A percentile compares a stretch with the other conserved stretches of the same genome.
Conservation (phyloP, 768 basidiomycete genomes). For the Pseudohyphozyma bogoriensis region DNA sequence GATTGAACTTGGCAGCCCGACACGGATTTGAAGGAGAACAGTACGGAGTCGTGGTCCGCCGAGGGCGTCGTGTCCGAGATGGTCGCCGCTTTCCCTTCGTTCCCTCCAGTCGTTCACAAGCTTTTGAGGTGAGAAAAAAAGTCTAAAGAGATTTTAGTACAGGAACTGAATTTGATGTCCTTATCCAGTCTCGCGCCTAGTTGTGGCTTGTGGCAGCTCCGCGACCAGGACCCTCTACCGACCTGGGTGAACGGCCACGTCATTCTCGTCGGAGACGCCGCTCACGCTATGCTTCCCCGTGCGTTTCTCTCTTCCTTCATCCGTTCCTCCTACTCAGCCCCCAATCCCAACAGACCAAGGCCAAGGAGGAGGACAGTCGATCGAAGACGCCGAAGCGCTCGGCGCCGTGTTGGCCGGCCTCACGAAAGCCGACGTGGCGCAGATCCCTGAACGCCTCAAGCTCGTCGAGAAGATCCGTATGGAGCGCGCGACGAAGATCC, state of each 20-base stretch:
- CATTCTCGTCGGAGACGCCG: slow-evolving; percentile 28
- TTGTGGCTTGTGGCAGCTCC: slow-evolving; percentile 28
- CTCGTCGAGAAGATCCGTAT: slow-evolving; percentile 23
- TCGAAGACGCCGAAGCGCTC: slow-evolving; percentile 31
- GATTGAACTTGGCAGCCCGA: slow-evolving; percentile 1
- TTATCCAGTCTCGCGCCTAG: slow-evolving; percentile 9
- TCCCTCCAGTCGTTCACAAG: slow-evolving; percentile 21
- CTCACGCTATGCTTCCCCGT: slow-evolving; percentile 24
- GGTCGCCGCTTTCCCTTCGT: slow-evolving; percentile 21
- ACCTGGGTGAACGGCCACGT: slow-evolving; percentile 20
- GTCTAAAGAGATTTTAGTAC: too few relatives aligned
- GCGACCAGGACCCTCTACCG: slow-evolving; percentile 25
- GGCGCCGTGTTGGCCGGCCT: slow-evolving; percentile 15
- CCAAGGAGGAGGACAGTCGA: slow-evolving; percentile 22
- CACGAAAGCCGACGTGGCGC: not conserved
- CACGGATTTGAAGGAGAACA: slow-evolving; percentile 15
- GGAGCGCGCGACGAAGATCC: slow-evolving; percentile 26
- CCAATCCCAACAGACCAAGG: slow-evolving; percentile 20
- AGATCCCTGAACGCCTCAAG: slow-evolving; percentile 15
- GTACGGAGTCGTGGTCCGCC: slow-evolving; percentile 22
- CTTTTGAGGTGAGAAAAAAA: slow-evolving; percentile 25
- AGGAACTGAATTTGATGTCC: not conserved
- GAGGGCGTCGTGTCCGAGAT: slow-evolving; percentile 11
- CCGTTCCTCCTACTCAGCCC: not conserved
- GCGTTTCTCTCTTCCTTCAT: not conserved